Evolutionary conservation across 768 basidiomycete genomes (phyloP).

Genomic region (Hortiboletus campestris): DNA sequence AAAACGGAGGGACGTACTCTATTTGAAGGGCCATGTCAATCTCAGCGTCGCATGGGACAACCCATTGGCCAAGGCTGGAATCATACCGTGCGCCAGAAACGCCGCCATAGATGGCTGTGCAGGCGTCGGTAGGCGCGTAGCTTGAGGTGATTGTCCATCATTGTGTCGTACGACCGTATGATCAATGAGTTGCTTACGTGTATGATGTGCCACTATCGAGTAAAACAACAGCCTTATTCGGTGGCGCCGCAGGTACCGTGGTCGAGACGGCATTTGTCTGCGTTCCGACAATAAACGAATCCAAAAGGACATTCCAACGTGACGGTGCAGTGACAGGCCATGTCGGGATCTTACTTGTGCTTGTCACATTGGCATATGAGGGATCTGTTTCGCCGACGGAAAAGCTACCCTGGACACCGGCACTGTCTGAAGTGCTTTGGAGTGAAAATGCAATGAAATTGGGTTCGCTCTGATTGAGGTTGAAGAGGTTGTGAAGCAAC

Average conservation of each 20-base stretch:
- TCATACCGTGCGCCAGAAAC: constrained; percentile 64
- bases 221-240: constrained; percentile 68
- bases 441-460: constrained; percentile 82
- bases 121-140: constrained; percentile 65
- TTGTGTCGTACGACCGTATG: background rate
- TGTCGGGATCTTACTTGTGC: constrained; percentile 61
- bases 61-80: constrained; percentile 56
- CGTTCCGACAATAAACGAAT: constrained; percentile 62
- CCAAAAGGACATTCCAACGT: constrained; percentile 77
- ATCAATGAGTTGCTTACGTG: constrained; percentile 47
- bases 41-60: constrained; percentile 70
- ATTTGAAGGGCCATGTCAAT: constrained; percentile 80
- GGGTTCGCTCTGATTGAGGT: constrained; percentile 62
- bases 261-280: constrained; percentile 53
- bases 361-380: constrained; percentile 56
- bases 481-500: constrained; percentile 74
- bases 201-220: constrained; percentile 84
- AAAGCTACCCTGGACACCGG: constrained; percentile 65
- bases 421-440: constrained; percentile 53
- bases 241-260: constrained; percentile 54
- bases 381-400: constrained; percentile 73
- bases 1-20: constrained; percentile 45
- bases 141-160: constrained; percentile 35
- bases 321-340: constrained; percentile 64
- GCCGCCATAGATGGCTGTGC: constrained; percentile 65